These are phyloP conservation scores for Claviceps africana DNA, from an alignment of 2,329 filamentous ascomycete species.

Conservation along the genomic window DNA sequence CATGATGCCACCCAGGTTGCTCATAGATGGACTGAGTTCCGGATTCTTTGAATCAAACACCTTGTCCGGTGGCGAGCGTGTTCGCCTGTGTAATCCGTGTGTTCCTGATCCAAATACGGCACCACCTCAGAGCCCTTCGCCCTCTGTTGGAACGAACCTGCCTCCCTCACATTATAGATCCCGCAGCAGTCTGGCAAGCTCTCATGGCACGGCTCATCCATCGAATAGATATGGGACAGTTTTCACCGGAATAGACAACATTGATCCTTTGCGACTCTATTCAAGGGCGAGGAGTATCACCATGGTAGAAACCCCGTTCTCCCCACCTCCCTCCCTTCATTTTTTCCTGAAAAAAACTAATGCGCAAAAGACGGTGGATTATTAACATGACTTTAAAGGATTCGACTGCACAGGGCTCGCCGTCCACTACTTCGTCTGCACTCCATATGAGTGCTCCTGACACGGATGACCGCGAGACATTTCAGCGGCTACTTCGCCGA, in stretches of 20 bases:
- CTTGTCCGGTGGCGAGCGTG: slow-evolving; percentile 40
- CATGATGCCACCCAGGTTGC: slow-evolving; percentile 19
- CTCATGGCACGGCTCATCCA: slow-evolving; percentile 15
- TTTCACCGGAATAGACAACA: slow-evolving; percentile 18
- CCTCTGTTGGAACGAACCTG: slow-evolving; percentile 17
- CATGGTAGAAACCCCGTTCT: slow-evolving; percentile 25
- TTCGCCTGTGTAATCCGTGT: slow-evolving; percentile 47
- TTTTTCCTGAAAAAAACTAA: not conserved
- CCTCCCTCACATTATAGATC: slow-evolving; percentile 29
- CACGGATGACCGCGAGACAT: slow-evolving; percentile 15
- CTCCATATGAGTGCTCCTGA: slow-evolving; percentile 18
- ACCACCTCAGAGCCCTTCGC: slow-evolving; percentile 32
- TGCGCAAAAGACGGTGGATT: not conserved
- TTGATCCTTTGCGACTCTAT: slow-evolving; percentile 22
- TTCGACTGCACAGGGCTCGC: slow-evolving; percentile 9
- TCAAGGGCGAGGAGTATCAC: slow-evolving; percentile 32
- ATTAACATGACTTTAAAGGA: slow-evolving; percentile 5
- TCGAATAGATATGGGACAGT: slow-evolving; percentile 23
- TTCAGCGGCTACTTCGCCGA: slow-evolving; percentile 19
- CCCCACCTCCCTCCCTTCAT: not conserved
- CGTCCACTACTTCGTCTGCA: slow-evolving; percentile 12
- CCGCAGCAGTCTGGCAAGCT: slow-evolving; percentile 27
- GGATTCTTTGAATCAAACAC: slow-evolving; percentile 29
- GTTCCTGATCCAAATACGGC: slow-evolving; percentile 48
- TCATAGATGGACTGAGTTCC: slow-evolving; percentile 25